Evolutionary conservation across 2,329 filamentous ascomycete species (phyloP).

Genomic region (Aspergillus fructus): DNA sequence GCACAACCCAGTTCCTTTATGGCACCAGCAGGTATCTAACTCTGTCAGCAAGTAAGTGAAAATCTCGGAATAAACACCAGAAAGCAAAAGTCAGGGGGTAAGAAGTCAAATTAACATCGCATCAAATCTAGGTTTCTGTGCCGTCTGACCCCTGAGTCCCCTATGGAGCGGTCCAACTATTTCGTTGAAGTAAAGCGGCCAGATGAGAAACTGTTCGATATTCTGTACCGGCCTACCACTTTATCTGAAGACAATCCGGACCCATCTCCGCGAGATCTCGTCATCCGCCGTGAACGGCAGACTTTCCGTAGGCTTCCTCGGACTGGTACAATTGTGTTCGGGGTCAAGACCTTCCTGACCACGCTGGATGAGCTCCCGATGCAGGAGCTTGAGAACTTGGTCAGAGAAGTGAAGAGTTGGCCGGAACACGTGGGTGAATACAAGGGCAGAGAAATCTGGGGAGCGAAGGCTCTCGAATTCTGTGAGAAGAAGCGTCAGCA

Average conservation of each 20-base stretch:
- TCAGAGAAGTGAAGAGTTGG: conserved; percentile 47
- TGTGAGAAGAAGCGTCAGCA: conserved; percentile 27
- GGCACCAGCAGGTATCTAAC: conserved; percentile 48
- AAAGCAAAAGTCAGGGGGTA: background rate
- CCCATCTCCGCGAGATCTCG: conserved; percentile 40
- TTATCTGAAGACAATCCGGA: conserved; percentile 40
- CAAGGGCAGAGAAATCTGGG: conserved; percentile 48
- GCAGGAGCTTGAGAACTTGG: conserved; percentile 43
- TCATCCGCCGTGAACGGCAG: conserved; percentile 51
- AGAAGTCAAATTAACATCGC: conserved; percentile 1
- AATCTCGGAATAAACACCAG: background rate
- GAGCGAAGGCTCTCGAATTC: conserved; percentile 37
- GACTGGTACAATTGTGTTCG: conserved; percentile 49
- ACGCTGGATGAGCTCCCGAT: conserved; percentile 41
- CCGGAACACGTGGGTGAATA: conserved; percentile 46
- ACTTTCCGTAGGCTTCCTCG: conserved; percentile 49
- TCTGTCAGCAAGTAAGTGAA: conserved; percentile 43
- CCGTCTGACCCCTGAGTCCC: conserved; percentile 42
- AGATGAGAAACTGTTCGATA: conserved; percentile 37
- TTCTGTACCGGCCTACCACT: conserved; percentile 47
- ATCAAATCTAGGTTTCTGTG: conserved; percentile 42
- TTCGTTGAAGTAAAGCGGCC: conserved; percentile 50
- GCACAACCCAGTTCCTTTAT: conserved; percentile 49
- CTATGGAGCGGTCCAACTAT: conserved; percentile 51
- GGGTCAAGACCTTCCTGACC: conserved; percentile 49